Evolutionary conservation across 805 yeast species (phyloP).

Genomic region (Zygotorulaspora danielsina): DNA sequence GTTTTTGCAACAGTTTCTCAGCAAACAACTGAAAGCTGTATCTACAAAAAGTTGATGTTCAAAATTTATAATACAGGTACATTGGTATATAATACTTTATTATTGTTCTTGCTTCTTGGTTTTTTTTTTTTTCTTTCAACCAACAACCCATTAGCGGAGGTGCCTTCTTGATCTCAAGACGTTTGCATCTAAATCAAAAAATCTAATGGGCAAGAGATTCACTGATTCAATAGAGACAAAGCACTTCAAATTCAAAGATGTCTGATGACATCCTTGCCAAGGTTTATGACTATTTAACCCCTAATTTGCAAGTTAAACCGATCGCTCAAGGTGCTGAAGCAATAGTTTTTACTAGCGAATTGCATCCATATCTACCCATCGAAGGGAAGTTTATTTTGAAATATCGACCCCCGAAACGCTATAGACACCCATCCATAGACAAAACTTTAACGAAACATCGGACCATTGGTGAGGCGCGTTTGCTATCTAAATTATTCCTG

Average conservation of each 20-base stretch:
- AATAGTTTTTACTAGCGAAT: slow-evolving; percentile 56
- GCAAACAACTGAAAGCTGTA: too few species aligned
- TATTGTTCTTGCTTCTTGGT: too few species aligned
- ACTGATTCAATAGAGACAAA: too few species aligned
- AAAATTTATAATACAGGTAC: too few species aligned
- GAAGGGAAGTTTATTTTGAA: slow-evolving; percentile 56
- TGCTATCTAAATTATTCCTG: slow-evolving; percentile 52
- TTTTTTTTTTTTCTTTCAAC: too few species aligned
- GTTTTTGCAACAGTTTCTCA: too few species aligned
- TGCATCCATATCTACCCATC: slow-evolving; percentile 62
- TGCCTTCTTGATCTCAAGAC: too few species aligned
- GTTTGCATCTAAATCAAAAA: too few species aligned
- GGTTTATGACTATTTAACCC: slow-evolving; percentile 42
- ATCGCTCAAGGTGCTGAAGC: slow-evolving; percentile 94
- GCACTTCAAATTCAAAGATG: slow-evolving; percentile 43
- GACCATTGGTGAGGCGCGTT: slow-evolving; percentile 78
- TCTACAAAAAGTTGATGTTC: too few species aligned
- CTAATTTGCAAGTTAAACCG: slow-evolving; percentile 47
- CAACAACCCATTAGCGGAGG: too few species aligned
- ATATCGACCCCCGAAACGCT: slow-evolving; percentile 85
- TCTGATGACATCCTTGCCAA: slow-evolving; percentile 47
- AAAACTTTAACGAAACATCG: slow-evolving; percentile 69
- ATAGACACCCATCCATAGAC: slow-evolving; percentile 83
- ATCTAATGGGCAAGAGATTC: too few species aligned
- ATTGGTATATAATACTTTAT: too few species aligned